Base-by-base conservation (phyloP, 805 yeast species). In the Metschnikowia lochheadii region DNA sequence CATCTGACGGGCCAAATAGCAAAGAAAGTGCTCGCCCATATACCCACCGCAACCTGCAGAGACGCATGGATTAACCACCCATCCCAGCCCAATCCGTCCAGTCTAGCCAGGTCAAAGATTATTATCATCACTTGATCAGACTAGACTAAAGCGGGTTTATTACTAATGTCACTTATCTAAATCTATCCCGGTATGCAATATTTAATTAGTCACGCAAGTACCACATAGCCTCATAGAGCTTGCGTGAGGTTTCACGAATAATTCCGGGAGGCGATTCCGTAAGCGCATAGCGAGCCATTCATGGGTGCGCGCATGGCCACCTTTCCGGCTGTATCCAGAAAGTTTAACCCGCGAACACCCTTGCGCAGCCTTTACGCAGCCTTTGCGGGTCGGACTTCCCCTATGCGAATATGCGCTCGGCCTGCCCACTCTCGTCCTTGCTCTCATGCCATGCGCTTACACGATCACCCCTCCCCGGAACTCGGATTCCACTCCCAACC, bases 391-490 rank as follows among this genome's bases (percentile, higher is more conserved):
- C 33, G 21, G 21, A 40, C 34, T 26, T n/a, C 11, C 21, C 33
- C 34, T 40, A 40, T 26, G 34, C 34, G 17, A 26, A 13, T 42
- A 42, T 42, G 45, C 45, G 37, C 37, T 29, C 37, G 6, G 29
- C n/a, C 36, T 7, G 20, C 15, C 31, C 20, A 33, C 13, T 15
- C 45, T 14, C 14, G 18, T 15, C 38, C 35, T 45, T 44, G 53
- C 55, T 49, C 44, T 29, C 29, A 45, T 36, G 47, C 43, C 35
- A 54, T 51, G 51, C 55, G 53, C 52, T 46, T 49, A 50, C 41
- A 15, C 23, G 32, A 40, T 17, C 13, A 14, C 17, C 14, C 31
- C 36, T 6, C n/a, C 38, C 13, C 44, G 36, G 37, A 11, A 11
- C 34, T n/a, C 34, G 20, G 36, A 18, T 5, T 14, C 14, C 40